Evolutionary conservation across 176 grass and related monocot genomes (phyloP).

Genomic region (Sorghum bicolor): Sorghum_bicolor_NCBIv3 NC_012873.2:59396501-59397000

Average conservation of each 20-base stretch:
- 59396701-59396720: constrained; percentile 66
- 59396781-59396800: constrained; percentile 61
- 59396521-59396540: constrained; percentile 74
- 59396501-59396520: constrained; percentile 53
- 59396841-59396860: constrained; percentile 76
- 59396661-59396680: constrained; percentile 96
- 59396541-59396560: constrained; percentile 85
- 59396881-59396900: neutral
- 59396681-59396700: constrained; percentile 51
- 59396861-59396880: constrained; percentile 82
- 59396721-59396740: constrained; percentile 93
- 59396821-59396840: constrained; percentile 69
- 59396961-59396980: neutral
- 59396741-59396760: constrained; percentile 84
- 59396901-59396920: neutral
- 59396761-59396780: constrained; percentile 31
- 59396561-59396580: constrained; percentile 70
- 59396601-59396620: constrained; percentile 80
- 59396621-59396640: constrained; percentile 67
- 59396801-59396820: constrained; percentile 57
- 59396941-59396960: neutral
- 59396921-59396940: neutral
- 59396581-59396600: constrained; percentile 85
- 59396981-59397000: neutral
- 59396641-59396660: constrained; percentile 66